phyloP scores from a whole-genome alignment of 345 rosid species.

The Brassica juncea region DNA sequence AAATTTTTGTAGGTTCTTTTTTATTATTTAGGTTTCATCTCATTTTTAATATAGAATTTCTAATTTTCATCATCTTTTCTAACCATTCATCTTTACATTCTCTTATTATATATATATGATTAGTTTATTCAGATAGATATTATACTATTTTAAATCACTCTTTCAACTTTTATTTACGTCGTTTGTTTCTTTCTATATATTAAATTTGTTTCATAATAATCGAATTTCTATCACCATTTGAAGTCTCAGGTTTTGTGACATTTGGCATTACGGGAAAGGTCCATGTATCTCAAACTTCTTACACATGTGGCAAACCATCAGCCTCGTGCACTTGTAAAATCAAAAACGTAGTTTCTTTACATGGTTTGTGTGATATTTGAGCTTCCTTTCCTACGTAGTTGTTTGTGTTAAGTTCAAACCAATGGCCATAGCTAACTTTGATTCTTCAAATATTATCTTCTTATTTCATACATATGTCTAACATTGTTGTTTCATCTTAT shows the following conservation, averaged over 20 bases:
- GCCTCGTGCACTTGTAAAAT: conserved; percentile 18
- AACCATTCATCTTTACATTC: background rate
- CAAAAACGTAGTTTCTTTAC: background rate
- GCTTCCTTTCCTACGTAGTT: conserved; percentile 11
- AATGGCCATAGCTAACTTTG: conserved; percentile 31
- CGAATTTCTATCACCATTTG: background rate
- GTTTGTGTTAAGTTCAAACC: conserved; percentile 12
- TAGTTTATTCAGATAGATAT: background rate
- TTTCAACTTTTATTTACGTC: background rate
- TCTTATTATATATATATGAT: background rate
- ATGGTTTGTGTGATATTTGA: background rate
- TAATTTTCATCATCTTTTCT: background rate
- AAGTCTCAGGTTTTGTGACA: conserved; percentile 6
- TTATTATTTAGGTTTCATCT: background rate
- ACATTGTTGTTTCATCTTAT: background rate
- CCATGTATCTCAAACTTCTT: conserved; percentile 9
- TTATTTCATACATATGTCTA: background rate
- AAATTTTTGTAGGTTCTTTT: background rate
- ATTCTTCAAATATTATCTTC: conserved; percentile 7
- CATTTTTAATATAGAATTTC: background rate
- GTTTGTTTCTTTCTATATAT: background rate
- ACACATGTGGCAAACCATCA: conserved; percentile 23
- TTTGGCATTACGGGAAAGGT: conserved; percentile 16
- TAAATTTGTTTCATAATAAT: background rate
- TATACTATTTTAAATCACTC: background rate